These are phyloP conservation scores for Rhododendron molle DNA, from an alignment of 148 eudicot genomes.

Conservation along the genomic window DNA sequence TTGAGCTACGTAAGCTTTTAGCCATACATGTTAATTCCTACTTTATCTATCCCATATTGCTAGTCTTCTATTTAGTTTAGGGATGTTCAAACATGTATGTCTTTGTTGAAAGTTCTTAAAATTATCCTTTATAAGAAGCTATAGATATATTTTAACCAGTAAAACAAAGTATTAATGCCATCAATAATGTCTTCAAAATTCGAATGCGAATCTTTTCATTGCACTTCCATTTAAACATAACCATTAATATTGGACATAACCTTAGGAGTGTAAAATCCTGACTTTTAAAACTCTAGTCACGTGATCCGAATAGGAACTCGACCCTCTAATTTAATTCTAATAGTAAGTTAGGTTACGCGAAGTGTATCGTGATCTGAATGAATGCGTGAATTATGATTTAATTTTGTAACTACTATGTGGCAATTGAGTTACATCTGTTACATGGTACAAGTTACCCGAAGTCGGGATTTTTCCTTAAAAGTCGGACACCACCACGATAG, in stretches of 20 bases:
- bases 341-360: too few species aligned
- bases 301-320: too few species aligned
- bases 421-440: too few species aligned
- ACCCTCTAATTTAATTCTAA: too few species aligned
- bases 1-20: constrained; percentile 28
- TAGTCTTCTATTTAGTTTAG: background rate
- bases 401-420: too few species aligned
- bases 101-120: background rate
- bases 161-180: background rate
- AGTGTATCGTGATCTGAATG: too few species aligned
- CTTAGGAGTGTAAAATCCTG: too few species aligned
- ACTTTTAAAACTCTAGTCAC: too few species aligned
- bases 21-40: background rate
- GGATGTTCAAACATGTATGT: background rate
- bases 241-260: background rate
- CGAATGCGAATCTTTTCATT: background rate
- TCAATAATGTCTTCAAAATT: background rate
- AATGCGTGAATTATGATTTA: too few species aligned
- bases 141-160: background rate
- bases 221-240: background rate
- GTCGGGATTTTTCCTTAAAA: too few species aligned
- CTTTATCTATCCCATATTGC: background rate
- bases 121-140: background rate
- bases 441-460: too few species aligned
- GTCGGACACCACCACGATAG: too few species aligned